These are phyloP conservation scores for Lunasporangiospora selenospora DNA, from an alignment of 192 early-diverging fungal species.

Conservation along the genomic window DNA sequence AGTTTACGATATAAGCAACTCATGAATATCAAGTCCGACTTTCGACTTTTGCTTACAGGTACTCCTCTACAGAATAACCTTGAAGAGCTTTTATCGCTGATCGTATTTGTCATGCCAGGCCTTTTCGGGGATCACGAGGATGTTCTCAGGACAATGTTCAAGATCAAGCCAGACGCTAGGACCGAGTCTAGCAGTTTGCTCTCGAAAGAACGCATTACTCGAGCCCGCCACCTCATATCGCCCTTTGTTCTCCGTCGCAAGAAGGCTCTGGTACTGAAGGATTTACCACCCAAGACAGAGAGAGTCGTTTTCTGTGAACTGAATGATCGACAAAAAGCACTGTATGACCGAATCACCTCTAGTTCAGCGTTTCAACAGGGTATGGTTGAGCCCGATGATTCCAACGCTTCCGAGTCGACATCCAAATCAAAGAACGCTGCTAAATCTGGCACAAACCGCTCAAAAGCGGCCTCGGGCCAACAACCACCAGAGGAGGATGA, in stretches of 20 bases:
- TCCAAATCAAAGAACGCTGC: background rate
- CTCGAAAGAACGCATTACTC: conserved; percentile 69
- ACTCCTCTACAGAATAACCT: conserved; percentile 91
- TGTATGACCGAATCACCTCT: conserved; percentile 60
- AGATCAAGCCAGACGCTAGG: conserved; percentile 53
- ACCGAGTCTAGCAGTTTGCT: conserved; percentile 49
- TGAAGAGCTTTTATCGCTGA: conserved; percentile 82
- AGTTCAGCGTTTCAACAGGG: conserved; percentile 24
- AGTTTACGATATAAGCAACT: conserved; percentile 81
- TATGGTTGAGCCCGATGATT: background rate
- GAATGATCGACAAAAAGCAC: conserved; percentile 50
- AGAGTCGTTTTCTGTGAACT: conserved; percentile 58
- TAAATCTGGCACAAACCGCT: conserved; percentile 6
- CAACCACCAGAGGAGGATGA: background rate
- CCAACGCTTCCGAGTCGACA: background rate
- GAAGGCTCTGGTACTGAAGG: conserved; percentile 74
- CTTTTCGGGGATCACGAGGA: conserved; percentile 71
- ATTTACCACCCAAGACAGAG: conserved; percentile 69
- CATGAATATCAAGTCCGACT: conserved; percentile 63
- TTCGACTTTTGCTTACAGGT: conserved; percentile 80
- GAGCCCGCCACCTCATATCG: conserved; percentile 83
- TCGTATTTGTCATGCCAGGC: conserved; percentile 88
- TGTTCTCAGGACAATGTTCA: conserved; percentile 63
- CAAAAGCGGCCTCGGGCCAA: conserved; percentile 9
- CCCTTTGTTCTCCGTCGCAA: conserved; percentile 89